Evolutionary conservation across 148 eudicot genomes (phyloP), one percentile per base, ranked within the genome.

Genomic region (Silene uniflora): DNA sequence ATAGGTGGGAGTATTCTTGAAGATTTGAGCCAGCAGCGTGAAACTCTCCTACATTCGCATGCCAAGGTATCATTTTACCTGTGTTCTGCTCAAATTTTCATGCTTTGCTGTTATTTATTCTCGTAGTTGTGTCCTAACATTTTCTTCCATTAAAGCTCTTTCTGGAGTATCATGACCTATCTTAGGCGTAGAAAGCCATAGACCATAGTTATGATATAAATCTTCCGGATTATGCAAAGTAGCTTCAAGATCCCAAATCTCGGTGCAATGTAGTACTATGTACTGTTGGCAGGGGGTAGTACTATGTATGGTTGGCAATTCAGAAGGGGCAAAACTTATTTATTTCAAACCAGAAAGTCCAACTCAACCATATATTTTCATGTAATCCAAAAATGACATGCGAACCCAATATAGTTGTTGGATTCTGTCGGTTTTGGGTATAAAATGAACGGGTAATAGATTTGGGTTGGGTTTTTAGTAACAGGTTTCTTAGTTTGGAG

Each of bases 11-110:
- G 91, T 47, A 91, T 93, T 77, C 96, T 93, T 77, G 89, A 88
- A 86, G 93, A 93, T 86, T 80, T 91, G 85, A 90, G 91, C 67
- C 92, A 88, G 70, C 98, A 91, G 73, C 89, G 91, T 23, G 86
- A 89, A 81, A 87, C 93, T 54, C 91, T 89, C 60, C 66, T 89
- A 63, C 86, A 89, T 85, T 88, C 89, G 42, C 89, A 89, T 76
- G 67, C 72, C 29, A 89, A 85, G 88, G 93, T 87, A 83, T 42
- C 35, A 19, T 14, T 32, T 32, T 32, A 12, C 52, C 32, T 70
- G 19, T 7, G 14, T 27, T 23, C 70, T 46, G 39, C 64, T 67
- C 7, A 46, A 52, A 21, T 52, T 63, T 35, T 19, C 10, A 13
- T 6, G 58, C 5, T 62, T 67, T 27, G 70, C 29, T 44, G 62